Evolutionary conservation across 208 protist genomes (phyloP).

Genomic region (Trypanosoma conorhini): DNA sequence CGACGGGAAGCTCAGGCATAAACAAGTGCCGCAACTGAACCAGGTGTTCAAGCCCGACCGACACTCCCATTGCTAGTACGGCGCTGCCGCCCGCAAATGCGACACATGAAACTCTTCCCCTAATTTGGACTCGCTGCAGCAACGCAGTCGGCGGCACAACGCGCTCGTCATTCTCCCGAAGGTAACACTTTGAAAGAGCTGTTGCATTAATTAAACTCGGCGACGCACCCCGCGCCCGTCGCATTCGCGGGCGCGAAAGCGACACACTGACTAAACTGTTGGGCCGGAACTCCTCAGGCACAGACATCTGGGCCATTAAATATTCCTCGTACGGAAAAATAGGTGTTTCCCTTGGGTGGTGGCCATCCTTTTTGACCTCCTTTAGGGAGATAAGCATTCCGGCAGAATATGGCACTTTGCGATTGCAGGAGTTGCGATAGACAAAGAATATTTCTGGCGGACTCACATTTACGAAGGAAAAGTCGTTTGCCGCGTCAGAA

Average conservation of each 20-base stretch:
- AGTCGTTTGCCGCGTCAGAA: not conserved
- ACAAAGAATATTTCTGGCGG: slow-evolving; percentile 48
- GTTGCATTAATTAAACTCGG: slow-evolving; percentile 19
- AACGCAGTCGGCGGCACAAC: slow-evolving; percentile 49
- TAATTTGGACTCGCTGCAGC: slow-evolving; percentile 50
- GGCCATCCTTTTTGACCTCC: slow-evolving; percentile 2
- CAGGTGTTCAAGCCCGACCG: slow-evolving; percentile 52
- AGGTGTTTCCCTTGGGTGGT: slow-evolving; percentile 35
- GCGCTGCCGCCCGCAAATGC: slow-evolving; percentile 43
- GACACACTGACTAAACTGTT: slow-evolving; percentile 2
- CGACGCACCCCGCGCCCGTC: not conserved
- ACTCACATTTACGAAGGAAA: not conserved
- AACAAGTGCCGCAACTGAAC: slow-evolving; percentile 59
- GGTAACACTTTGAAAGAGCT: slow-evolving; percentile 24
- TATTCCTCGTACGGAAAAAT: slow-evolving; percentile 71
- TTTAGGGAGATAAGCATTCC: slow-evolving; percentile 30
- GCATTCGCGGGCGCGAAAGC: not conserved
- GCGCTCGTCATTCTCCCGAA: slow-evolving; percentile 54
- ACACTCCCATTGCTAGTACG: slow-evolving; percentile 63
- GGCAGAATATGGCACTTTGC: slow-evolving; percentile 61
- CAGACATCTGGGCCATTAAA: slow-evolving; percentile 49
- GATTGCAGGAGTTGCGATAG: slow-evolving; percentile 44
- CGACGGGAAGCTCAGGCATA: slow-evolving; percentile 35
- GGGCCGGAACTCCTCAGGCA: slow-evolving; percentile 28
- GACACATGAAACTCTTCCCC: slow-evolving; percentile 61